These are phyloP conservation scores for Fistulina hepatica DNA, from an alignment of 1,284 basidiomycete species.

Conservation along the genomic window DNA sequence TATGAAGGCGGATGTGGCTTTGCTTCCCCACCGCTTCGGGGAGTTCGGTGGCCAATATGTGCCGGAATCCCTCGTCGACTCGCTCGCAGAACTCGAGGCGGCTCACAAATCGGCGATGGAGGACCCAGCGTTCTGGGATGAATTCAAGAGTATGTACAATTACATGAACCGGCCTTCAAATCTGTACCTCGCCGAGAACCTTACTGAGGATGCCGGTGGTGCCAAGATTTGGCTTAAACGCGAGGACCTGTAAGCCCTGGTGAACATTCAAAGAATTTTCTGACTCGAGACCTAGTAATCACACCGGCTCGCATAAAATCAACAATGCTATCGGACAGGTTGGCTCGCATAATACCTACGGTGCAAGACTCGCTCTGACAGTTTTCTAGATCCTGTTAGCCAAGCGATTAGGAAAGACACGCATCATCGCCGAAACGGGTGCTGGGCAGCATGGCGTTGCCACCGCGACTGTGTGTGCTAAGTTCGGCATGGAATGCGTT, in stretches of 20 bases:
- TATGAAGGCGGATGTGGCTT: conserved; percentile 26
- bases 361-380: neutral
- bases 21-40: conserved; percentile 81
- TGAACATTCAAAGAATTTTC: neutral
- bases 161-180: conserved; percentile 82
- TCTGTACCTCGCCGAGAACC: conserved; percentile 64
- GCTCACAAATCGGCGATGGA: conserved; percentile 80
- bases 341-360: conserved; percentile 13
- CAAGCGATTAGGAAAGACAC: conserved; percentile 84
- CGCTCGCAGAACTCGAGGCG: conserved; percentile 82
- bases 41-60: conserved; percentile 97
- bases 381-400: conserved; percentile 77
- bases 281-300: conserved; percentile 47
- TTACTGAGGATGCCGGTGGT: conserved; percentile 71
- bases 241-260: conserved; percentile 69
- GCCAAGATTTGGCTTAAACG: conserved; percentile 98
- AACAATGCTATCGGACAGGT: conserved; percentile 92
- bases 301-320: conserved; percentile 96
- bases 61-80: conserved; percentile 89
- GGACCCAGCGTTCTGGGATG: conserved; percentile 90
- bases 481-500: conserved; percentile 91
- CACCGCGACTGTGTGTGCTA: conserved; percentile 95
- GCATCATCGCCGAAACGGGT: conserved; percentile 98
- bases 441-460: conserved; percentile 99
- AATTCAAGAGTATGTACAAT: conserved; percentile 80